phyloP scores from a whole-genome alignment of 768 basidiomycete species.

The Tephrocybe rancida region DNA sequence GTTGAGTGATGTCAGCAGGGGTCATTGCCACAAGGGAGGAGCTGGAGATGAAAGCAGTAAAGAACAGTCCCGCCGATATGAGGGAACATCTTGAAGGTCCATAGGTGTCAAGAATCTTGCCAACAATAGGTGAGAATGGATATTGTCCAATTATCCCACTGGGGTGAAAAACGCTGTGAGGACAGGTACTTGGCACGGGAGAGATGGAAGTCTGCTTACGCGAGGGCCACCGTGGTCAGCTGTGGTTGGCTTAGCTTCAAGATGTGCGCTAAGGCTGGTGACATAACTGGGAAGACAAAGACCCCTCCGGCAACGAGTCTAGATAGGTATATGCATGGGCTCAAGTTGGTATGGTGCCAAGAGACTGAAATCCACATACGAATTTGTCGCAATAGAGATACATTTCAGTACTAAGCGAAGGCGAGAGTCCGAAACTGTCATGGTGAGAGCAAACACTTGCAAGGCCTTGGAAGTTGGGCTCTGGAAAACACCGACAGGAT shows the following conservation, averaged over 20 bases:
- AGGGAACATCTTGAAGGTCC: slow-evolving; percentile 74
- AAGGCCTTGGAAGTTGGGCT: no score
- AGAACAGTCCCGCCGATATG: slow-evolving; percentile 58
- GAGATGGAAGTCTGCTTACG: slow-evolving; percentile 45
- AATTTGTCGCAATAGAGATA: slow-evolving; percentile 62
- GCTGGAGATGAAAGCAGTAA: slow-evolving; percentile 63
- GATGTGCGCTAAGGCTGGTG: slow-evolving; percentile 59
- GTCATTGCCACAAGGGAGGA: slow-evolving; percentile 55
- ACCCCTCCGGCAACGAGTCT: slow-evolving; percentile 82
- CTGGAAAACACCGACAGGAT: no score
- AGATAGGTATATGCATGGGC: not conserved
- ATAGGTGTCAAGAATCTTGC: slow-evolving; percentile 65
- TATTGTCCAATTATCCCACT: slow-evolving; percentile 89
- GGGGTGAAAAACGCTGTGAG: slow-evolving; percentile 6
- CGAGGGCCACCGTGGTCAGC: slow-evolving; percentile 74
- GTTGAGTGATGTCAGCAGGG: slow-evolving; percentile 35
- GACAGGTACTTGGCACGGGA: not conserved
- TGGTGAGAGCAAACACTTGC: not conserved
- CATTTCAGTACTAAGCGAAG: slow-evolving; percentile 31
- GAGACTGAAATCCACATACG: slow-evolving; percentile 43
- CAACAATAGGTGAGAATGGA: slow-evolving; percentile 70
- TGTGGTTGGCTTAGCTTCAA: slow-evolving; percentile 75
- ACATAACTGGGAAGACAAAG: slow-evolving; percentile 77
- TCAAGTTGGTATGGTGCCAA: not conserved
- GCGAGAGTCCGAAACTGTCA: slow-evolving; percentile 3